Conservation (phyloP, 2,329 filamentous ascomycete species). For the Pseudofabraea citricarpa region DNA sequence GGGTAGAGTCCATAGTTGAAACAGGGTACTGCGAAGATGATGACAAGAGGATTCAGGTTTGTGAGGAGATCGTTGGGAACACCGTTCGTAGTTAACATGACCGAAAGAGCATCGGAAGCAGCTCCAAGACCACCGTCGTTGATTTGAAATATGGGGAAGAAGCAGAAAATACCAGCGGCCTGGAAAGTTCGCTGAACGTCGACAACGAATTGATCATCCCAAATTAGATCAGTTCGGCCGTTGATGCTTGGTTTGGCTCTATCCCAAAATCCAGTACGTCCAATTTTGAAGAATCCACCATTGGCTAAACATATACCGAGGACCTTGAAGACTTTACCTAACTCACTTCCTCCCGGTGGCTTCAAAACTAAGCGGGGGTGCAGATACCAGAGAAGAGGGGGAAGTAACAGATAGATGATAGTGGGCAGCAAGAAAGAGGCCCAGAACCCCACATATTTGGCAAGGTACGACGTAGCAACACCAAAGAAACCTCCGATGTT, state of each 20-base stretch:
- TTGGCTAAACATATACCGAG: slow-evolving; percentile 55
- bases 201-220: slow-evolving; percentile 76
- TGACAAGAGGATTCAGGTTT: slow-evolving; percentile 68
- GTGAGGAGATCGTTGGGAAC: slow-evolving; percentile 71
- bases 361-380: slow-evolving; percentile 47
- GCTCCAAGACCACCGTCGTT: slow-evolving; percentile 37
- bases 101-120: slow-evolving; percentile 41
- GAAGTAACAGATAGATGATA: slow-evolving; percentile 56
- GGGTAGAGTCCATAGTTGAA: slow-evolving; percentile 65
- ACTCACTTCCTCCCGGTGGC: slow-evolving; percentile 66
- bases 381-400: slow-evolving; percentile 37
- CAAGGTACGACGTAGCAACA: slow-evolving; percentile 34
- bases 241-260: slow-evolving; percentile 56
- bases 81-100: slow-evolving; percentile 54
- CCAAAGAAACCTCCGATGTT: slow-evolving; percentile 57
- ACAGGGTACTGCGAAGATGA: slow-evolving; percentile 68
- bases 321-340: slow-evolving; percentile 59
- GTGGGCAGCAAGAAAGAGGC: slow-evolving; percentile 43
- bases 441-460: slow-evolving; percentile 45
- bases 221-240: slow-evolving; percentile 56
- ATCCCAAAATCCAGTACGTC: slow-evolving; percentile 57
- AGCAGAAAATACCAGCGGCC: slow-evolving; percentile 62
- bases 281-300: slow-evolving; percentile 50
- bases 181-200: slow-evolving; percentile 64
- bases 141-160: slow-evolving; percentile 35